These are phyloP conservation scores for Chenopodium album DNA, from an alignment of 148 eudicot genomes.

Conservation along the genomic window DNA sequence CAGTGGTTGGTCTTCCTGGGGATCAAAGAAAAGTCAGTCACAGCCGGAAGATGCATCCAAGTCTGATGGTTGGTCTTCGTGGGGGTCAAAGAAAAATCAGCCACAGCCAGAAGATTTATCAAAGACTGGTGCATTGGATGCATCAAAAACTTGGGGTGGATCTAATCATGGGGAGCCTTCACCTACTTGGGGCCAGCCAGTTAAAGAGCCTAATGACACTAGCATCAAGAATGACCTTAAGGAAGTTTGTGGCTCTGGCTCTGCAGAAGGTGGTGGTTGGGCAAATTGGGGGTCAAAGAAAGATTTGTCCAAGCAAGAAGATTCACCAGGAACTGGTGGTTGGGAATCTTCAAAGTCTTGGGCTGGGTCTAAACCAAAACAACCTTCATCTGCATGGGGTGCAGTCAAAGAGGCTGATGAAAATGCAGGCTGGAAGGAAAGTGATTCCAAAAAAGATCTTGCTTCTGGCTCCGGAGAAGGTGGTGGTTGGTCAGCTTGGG, in stretches of 20 bases:
- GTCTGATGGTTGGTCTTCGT: neutral
- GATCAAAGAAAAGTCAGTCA: constrained; percentile 18
- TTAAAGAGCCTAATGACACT: neutral
- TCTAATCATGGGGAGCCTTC: neutral
- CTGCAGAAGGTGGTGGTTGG: constrained; percentile 4
- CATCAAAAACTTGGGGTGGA: constrained; percentile 9
- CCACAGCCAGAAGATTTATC: neutral
- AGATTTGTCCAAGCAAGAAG: neutral
- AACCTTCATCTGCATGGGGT: constrained; percentile 11
- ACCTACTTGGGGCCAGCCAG: constrained; percentile 6
- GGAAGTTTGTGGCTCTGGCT: neutral
- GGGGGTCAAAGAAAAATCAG: constrained; percentile 25
- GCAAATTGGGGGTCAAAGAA: constrained; percentile 30
- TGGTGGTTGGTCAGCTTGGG: constrained; percentile 35
- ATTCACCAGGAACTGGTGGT: constrained; percentile 3
- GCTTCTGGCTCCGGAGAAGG: constrained; percentile 14
- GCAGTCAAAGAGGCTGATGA: neutral
- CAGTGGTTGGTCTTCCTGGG: constrained; percentile 40
- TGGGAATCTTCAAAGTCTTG: constrained; percentile 22
- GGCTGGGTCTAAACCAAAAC: neutral
- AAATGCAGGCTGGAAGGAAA: constrained; percentile 11
- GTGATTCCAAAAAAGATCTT: constrained; percentile 19
- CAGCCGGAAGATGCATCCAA: constrained; percentile 13
- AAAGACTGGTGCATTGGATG: constrained; percentile 16
- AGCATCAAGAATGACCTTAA: neutral